Conservation (phyloP, 139 green algal genomes). For the Closterium sp. region DNA sequence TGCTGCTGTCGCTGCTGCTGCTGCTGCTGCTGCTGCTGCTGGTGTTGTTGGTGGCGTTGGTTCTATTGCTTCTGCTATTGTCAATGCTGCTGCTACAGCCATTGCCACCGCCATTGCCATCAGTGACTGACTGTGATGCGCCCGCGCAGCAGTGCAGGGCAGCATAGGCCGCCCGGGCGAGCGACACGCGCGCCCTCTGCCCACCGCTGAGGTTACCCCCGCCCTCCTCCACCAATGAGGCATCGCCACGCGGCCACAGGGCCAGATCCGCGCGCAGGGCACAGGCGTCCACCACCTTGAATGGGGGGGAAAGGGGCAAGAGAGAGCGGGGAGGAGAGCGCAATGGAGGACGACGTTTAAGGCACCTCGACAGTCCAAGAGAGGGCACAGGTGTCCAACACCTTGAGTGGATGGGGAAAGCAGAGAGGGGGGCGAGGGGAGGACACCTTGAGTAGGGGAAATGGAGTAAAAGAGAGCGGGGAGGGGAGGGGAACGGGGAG, state of each 20-base stretch:
- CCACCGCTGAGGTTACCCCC: conserved; percentile 76
- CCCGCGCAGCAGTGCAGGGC: not conserved
- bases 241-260: conserved; percentile 63
- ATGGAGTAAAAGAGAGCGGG: not conserved
- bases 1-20: no score
- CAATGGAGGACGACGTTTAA: no score
- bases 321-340: no score
- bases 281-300: conserved; percentile 30
- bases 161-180: conserved; percentile 69
- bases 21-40: no score
- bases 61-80: no score
- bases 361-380: conserved; percentile 42
- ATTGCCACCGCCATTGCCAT: no score
- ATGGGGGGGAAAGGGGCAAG: not conserved
- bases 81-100: no score
- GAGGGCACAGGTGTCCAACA: conserved; percentile 37
- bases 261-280: conserved; percentile 52
- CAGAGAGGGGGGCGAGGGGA: no score
- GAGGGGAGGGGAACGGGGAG: no score
- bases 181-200: conserved; percentile 37
- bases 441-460: no score
- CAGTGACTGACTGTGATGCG: no score
- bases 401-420: not conserved
- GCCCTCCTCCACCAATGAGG: conserved; percentile 82
- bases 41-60: no score